Percentiles rank a stretch among this genome's conserved stretches.
These are phyloP conservation scores for Penicillium tannophilum DNA, from an alignment of 495 filamentous ascomycete genomes.

Conservation along the genomic window DNA sequence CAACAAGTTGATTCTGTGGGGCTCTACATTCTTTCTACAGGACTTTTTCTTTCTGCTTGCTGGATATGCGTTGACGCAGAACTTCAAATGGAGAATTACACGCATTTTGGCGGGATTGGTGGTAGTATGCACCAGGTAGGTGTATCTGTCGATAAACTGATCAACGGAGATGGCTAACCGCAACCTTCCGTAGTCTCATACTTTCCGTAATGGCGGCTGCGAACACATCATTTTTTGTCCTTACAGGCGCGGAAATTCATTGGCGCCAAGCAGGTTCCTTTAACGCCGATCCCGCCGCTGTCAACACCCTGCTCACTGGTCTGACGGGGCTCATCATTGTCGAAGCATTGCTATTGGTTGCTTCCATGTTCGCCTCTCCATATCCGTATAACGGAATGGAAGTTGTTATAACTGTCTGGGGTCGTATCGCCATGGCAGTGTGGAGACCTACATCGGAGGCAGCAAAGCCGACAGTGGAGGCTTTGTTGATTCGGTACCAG, in stretches of 20 bases:
- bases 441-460: constrained; percentile 9
- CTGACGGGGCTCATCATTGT: constrained; percentile 41
- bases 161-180: background rate
- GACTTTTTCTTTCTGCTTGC: constrained; percentile 25
- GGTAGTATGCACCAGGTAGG: constrained; percentile 19
- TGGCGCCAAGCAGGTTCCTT: constrained; percentile 40
- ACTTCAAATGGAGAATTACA: constrained; percentile 11
- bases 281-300: constrained; percentile 38
- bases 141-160: background rate
- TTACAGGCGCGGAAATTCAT: constrained; percentile 43
- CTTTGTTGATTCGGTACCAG: background rate
- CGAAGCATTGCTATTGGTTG: constrained; percentile 26
- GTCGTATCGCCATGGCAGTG: constrained; percentile 20
- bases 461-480: background rate
- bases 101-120: constrained; percentile 14
- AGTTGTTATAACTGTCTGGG: constrained; percentile 27
- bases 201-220: constrained; percentile 40
- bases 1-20: constrained; percentile 24
- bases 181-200: constrained; percentile 23
- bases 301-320: constrained; percentile 41
- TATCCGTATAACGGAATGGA: constrained; percentile 28
- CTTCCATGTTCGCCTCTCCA: constrained; percentile 25
- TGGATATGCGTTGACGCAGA: constrained; percentile 16
- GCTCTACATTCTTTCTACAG: constrained; percentile 32
- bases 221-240: constrained; percentile 41